Evolutionary conservation across 208 protist genomes (phyloP), one percentile per base, ranked within the genome.

Genomic region (Trypanosoma melophagium): DNA sequence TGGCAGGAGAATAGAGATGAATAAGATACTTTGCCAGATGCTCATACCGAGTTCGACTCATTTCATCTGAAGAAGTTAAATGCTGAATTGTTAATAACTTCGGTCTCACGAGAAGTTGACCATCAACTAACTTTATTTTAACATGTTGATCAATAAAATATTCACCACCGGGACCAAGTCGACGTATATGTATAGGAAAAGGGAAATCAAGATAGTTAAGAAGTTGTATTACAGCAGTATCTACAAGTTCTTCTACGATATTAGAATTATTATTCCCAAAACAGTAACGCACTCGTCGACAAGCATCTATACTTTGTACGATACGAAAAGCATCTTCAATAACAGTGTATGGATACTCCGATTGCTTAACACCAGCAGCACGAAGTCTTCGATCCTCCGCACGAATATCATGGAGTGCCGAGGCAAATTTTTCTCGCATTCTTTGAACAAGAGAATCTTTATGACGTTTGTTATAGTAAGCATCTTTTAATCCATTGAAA

Each of bases 61-160:
- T 49, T 7, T 14, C 44, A 19, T 54, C 47, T 7, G 24, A n/a
- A 17, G 5, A 40, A 31, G 13, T 47, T 56, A 12, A 13, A 66
- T 19, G 50, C n/a, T 2, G 10, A 40, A 5, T 24, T 57, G 41
- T 2, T 16, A 16, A 13, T 22, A 21, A 22, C 54, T 55, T 62
- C 3, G 67, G 67, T 35, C 58, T 51, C 16, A 73, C 67, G 53
- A 73, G 51, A 19, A 66, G 35, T 38, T 73, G 67, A 3, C 24
- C 25, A 16, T 54, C 47, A 19, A 44, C n/a, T 42, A 66, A 38
- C 60, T 61, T 73, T 7, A 73, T 66, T 41, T 60, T 25, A 40
- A 73, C 67, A 28, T 50, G 45, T n/a, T 51, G 67, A 40, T 73
- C 67, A 47, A 73, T 73, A 73, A 73, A 73, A 44, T 73, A 73